Evolutionary conservation across 441 rosid genomes (phyloP).

Genomic region (Bruguiera hainesii): DNA sequence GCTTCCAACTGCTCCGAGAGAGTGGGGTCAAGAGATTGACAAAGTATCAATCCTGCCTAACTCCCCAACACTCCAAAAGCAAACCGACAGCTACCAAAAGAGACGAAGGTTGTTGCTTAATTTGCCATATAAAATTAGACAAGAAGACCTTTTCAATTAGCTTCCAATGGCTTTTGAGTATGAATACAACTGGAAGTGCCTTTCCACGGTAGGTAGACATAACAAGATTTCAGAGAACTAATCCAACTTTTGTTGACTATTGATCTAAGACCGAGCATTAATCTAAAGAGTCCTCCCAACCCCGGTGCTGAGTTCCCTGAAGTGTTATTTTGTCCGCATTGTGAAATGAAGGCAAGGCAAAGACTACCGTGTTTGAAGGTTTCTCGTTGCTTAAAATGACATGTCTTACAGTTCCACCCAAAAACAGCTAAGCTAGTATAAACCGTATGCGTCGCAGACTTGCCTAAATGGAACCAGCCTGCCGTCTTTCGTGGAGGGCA

Average conservation of each 20-base stretch:
- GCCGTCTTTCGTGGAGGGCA: slow-evolving; percentile 5
- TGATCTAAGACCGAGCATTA: slow-evolving; percentile 10
- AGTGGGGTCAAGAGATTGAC: slow-evolving; percentile 40
- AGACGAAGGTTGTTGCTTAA: slow-evolving; percentile 3
- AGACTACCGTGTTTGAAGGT: not conserved
- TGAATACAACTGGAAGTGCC: slow-evolving; percentile 18
- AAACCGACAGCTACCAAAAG: slow-evolving; percentile 50
- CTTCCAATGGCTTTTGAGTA: slow-evolving; percentile 12
- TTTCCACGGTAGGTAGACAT: slow-evolving; percentile 34
- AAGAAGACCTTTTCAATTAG: slow-evolving; percentile 17
- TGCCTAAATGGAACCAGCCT: not conserved
- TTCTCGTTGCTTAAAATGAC: not conserved
- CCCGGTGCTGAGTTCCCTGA: slow-evolving; percentile 1
- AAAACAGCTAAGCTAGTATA: not conserved
- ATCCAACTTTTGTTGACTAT: slow-evolving; percentile 21
- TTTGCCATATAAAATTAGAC: slow-evolving; percentile 14
- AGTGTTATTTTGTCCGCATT: slow-evolving; percentile 11
- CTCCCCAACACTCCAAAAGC: slow-evolving; percentile 41
- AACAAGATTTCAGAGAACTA: slow-evolving; percentile 18
- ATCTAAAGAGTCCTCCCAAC: slow-evolving; percentile 1
- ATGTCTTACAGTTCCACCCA: not conserved
- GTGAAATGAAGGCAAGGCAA: slow-evolving; percentile 6
- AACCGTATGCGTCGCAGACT: not conserved
- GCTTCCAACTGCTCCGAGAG: slow-evolving; percentile 40
- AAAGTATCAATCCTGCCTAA: slow-evolving; percentile 41